Evolutionary conservation across 2,329 filamentous ascomycete genomes (phyloP).

Genomic region (Daldinia sp.): DNA sequence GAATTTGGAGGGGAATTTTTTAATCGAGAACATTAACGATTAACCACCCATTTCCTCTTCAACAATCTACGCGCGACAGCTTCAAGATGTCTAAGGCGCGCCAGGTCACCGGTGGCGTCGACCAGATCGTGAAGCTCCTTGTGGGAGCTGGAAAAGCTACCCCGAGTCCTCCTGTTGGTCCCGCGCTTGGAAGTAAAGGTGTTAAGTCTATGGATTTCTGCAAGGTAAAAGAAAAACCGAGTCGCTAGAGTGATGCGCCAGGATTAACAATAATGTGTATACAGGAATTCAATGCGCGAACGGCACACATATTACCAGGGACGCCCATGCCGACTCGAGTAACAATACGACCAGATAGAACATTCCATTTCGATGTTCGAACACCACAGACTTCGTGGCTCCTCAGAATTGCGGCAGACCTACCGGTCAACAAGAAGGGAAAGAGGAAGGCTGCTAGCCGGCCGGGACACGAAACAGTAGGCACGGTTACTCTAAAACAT

Average conservation of each 20-base stretch:
- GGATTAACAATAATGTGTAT: conserved; percentile 36
- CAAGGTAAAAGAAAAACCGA: conserved; percentile 71
- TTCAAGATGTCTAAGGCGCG: conserved; percentile 65
- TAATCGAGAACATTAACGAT: conserved; percentile 4
- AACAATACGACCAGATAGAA: conserved; percentile 90
- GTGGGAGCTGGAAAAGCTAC: conserved; percentile 96
- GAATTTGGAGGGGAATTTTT: background rate
- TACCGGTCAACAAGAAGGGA: conserved; percentile 77
- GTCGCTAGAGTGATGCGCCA: conserved; percentile 4
- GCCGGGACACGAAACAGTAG: conserved; percentile 82
- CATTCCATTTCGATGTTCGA: conserved; percentile 92
- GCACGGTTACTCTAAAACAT: conserved; percentile 91
- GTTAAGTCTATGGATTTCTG: conserved; percentile 99
- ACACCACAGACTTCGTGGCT: conserved; percentile 95
- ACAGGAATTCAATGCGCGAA: conserved; percentile 97
- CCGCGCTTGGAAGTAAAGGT: conserved; percentile 95
- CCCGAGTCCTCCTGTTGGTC: conserved; percentile 95
- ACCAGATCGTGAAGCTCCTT: conserved; percentile 95
- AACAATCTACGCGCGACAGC: conserved; percentile 15
- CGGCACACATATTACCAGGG: conserved; percentile 82
- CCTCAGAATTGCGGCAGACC: conserved; percentile 84
- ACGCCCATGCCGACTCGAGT: conserved; percentile 92
- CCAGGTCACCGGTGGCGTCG: conserved; percentile 56
- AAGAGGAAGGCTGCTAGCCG: conserved; percentile 82
- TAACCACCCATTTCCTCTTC: conserved; percentile 15